A percentile compares a stretch with the other conserved stretches of the same genome.
These are phyloP conservation scores for Dipteronia dyeriana DNA, from an alignment of 345 rosid genomes.

Conservation along the genomic window DNA sequence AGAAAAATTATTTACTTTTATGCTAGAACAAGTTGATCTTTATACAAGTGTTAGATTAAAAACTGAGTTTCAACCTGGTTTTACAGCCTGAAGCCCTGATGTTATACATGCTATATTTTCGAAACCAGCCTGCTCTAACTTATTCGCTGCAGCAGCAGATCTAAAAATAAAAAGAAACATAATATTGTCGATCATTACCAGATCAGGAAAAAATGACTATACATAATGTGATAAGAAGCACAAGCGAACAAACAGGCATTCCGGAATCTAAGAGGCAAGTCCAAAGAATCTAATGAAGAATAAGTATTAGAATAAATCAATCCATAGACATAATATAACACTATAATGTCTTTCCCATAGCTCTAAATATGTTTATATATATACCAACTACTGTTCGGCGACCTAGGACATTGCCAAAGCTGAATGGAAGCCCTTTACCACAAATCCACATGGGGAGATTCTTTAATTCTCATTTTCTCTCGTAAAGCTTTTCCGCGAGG, in stretches of 20 bases:
- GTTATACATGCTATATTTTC: conserved; percentile 74
- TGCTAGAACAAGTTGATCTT: background rate
- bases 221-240: background rate
- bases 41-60: background rate
- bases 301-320: background rate
- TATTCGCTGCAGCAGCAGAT: conserved; percentile 82
- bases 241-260: background rate
- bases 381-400: no score
- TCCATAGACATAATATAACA: background rate
- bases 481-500: background rate
- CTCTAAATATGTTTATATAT: background rate
- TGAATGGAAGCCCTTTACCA: no score
- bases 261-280: background rate
- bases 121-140: conserved; percentile 77
- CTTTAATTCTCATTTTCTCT: background rate
- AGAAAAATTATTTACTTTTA: background rate
- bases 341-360: background rate
- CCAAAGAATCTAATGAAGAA: background rate
- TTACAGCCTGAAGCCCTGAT: conserved; percentile 82
- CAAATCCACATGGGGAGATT: background rate
- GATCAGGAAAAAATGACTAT: conserved; percentile 6
- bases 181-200: conserved; percentile 18
- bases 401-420: no score
- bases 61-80: conserved; percentile 58
- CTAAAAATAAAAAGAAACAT: conserved; percentile 37